Evolutionary conservation across 306 rosid genomes (phyloP).

Genomic region (Dryas octopetala): DNA sequence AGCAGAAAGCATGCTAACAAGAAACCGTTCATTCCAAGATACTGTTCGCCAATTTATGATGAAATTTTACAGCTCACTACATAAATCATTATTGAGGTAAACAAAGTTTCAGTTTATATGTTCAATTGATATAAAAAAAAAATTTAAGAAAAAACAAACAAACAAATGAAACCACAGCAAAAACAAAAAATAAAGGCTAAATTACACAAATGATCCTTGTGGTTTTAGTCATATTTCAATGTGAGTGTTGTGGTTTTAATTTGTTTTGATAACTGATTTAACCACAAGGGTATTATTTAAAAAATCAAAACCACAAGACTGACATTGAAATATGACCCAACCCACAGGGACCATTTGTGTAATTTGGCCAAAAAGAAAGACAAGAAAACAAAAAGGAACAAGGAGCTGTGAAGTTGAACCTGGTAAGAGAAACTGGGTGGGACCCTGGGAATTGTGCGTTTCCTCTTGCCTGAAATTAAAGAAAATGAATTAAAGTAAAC

Average conservation of each 20-base stretch:
- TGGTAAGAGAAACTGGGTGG: slow-evolving; percentile 92
- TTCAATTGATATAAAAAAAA: background rate
- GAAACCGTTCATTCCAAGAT: background rate
- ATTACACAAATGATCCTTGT: no score
- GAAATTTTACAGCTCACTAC: background rate
- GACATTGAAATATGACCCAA: no score
- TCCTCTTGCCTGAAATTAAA: slow-evolving; percentile 68
- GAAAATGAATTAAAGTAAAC: slow-evolving; percentile 21
- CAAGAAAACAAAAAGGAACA: slow-evolving; percentile 2
- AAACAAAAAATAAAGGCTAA: background rate
- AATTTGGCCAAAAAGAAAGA: no score
- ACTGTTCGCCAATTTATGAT: background rate
- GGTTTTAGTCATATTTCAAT: no score
- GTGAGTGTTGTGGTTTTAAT: no score
- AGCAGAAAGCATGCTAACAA: slow-evolving; percentile 6
- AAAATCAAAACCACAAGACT: no score
- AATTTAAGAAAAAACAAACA: background rate
- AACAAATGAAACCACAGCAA: background rate
- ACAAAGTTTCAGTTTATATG: background rate
- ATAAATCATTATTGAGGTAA: slow-evolving; percentile 1
- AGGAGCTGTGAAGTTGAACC: slow-evolving; percentile 41
- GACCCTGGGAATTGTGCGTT: slow-evolving; percentile 87
- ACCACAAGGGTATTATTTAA: no score
- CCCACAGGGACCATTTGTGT: no score
- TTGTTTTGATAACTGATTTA: no score